Base-by-base conservation (phyloP, 1,139 yeast genomes). In the Scheffersomyces segobiensis region DNA sequence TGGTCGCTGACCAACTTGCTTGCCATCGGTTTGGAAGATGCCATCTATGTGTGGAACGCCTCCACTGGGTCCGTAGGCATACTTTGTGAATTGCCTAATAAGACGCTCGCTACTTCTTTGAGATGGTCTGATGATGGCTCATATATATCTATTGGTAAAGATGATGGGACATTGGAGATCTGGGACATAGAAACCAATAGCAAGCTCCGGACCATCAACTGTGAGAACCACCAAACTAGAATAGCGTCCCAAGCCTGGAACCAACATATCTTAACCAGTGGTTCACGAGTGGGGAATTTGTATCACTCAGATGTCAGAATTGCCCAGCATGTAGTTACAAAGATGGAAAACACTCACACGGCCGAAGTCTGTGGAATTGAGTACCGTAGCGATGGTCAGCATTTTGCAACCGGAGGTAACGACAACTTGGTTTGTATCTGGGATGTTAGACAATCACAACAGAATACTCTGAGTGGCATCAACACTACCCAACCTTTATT, bases 311-410 rank as follows among this genome's bases (percentile, higher is more conserved):
- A 96, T 71, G 98, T 96, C n/a, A 83, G 99, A 63, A 78, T 92
- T 17, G 90, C 96, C 47, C 80, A 86, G 58, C 98, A 95, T 74
- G 80, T 89, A 52, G 86, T 88, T 1, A 80, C 86, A 71, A 81
- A 80, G 59, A 82, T 85, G 59, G 75, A 71, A 53, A 69, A 70
- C 53, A 65, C 75, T 12, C 99, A 95, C 70, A 78, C 83, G 59
- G 97, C 97, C 3, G 99, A 95, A 74, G 88, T 95, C 39, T 95
- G 99, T 76, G 99, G 99, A 0, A 79, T 95, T 49, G 90, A 89
- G 65, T 95, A 97, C 86, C 84, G 95, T 61, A 67, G 78, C 4
- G 98, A 93, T 71, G 98, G 98, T 1, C 78, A 84, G 61, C 97
- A 91, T 70, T 81, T 93, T 62, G 96, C 96, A 1, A 86, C 93